Evolutionary conservation across 441 rosid species (phyloP), one percentile per base, ranked within the genome.

Genomic region (Corymbia calophylla): DNA sequence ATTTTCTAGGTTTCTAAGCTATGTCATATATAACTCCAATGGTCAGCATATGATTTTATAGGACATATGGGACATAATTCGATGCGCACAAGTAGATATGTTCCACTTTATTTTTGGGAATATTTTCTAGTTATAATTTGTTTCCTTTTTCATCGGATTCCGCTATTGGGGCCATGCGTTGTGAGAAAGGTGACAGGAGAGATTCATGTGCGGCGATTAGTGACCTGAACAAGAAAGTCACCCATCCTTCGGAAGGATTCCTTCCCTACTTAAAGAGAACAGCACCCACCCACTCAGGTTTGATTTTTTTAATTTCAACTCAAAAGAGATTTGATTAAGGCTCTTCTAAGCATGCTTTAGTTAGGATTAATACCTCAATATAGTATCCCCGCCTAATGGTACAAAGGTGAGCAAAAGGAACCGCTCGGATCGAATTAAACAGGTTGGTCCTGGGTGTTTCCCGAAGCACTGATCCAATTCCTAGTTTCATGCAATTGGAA

Each of bases 341-440:
- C 48, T 70, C 81, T 70, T 70, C 27, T 44, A 39, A 39, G 51
- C 51, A 73, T 21, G 51, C 84, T 47, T 73, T 39, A 21, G 23
- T 39, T 23, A 39, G 1, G n/a, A 21, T 21, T 21, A 12, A 21
- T 39, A 44, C 51, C 5, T 7, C 3, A 11, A 21, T 12, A 10
- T 3, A 19, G 44, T 39, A 39, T 39, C 44, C 44, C 44, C 44
- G 44, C 6, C 5, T 39, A 39, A 39, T 39, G 44, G 44, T 39
- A 58, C 1, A 25, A 23, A 1, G 62, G 14, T 58, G 29, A 58
- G 62, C 29, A 9, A 56, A 56, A 56, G 25, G 9, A 19, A 56
- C 19, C 0, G 0, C 29, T 29, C 14, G 0, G 0, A 58, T 1
- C 14, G 44, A 5, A 39, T 39, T 39, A 5, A 39, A 5, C 44